phyloP scores from a whole-genome alignment of 148 eudicot species.

The Drosera capensis region DNA sequence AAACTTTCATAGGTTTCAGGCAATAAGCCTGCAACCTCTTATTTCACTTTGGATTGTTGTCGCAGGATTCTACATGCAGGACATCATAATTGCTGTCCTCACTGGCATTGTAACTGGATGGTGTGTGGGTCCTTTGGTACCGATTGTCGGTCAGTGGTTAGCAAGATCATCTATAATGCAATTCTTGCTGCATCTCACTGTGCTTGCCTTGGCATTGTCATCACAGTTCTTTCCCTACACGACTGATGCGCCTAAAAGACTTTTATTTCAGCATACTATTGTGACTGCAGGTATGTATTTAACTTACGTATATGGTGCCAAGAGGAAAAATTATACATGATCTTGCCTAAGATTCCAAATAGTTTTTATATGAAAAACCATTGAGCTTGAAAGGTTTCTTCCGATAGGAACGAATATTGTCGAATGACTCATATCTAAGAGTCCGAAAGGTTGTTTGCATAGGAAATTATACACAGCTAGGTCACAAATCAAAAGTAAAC shows the following conservation, averaged over 20 bases:
- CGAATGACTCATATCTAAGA: no score
- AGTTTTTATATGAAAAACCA: no score
- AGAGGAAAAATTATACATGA: background rate
- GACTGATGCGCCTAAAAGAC: constrained; percentile 82
- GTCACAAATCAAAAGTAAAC: no score
- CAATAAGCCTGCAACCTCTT: background rate
- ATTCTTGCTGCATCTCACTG: constrained; percentile 53
- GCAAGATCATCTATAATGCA: constrained; percentile 55
- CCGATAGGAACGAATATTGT: no score
- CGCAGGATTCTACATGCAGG: constrained; percentile 83
- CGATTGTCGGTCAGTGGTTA: constrained; percentile 66
- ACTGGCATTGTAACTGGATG: constrained; percentile 71
- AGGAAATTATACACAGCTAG: no score
- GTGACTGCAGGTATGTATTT: constrained; percentile 49
- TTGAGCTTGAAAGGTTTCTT: no score
- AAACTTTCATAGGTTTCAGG: no score
- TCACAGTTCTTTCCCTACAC: constrained; percentile 86
- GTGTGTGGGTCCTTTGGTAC: constrained; percentile 82
- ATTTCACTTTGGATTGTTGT: constrained; percentile 3
- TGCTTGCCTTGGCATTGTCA: constrained; percentile 70
- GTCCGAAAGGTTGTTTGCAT: no score
- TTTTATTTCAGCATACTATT: constrained; percentile 70
- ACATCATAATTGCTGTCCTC: constrained; percentile 55
- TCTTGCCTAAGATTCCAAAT: no score
- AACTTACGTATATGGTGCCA: background rate